Evolutionary conservation across 2,329 filamentous ascomycete species (phyloP), one percentile per base, ranked within the genome.

Genomic region (Pseudogymnoascus sp.): DNA sequence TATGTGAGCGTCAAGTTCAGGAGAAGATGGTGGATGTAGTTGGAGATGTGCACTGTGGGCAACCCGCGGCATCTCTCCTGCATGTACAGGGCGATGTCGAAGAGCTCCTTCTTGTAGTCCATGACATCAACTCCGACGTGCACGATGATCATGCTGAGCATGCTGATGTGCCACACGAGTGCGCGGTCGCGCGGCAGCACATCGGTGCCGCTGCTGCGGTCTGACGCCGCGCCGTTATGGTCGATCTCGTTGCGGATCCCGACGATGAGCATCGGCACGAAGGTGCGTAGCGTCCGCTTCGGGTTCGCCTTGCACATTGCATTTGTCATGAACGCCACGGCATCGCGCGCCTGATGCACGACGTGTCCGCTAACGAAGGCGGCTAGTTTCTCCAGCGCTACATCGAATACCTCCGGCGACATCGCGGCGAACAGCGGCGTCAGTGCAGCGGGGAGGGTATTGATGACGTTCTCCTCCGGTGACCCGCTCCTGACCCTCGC

Each of bases 281-380:
- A 89, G 13, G 91, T 86, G 73, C 93, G 95, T 61, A 99, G 80
- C 0, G 95, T 92, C 78, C 97, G 97, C 73, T 93, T 87, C 0
- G 96, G 93, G 69, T 96, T 91, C 69, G 96, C 91, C 77, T 97
- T 97, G 81, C 95, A 96, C 23, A 99, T 82, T 0, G 91, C 90
- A 75, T 97, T 97, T 77, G 93, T 90, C 62, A 97, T 97, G 82
- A 96, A 99, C 1, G 96, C 95, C 89, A 99, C 97, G 7, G 95
- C 93, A 79, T 99, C 95, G 68, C 93, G 83, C 62, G 95, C 93
- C 76, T 97, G 95, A 71, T 99, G 93, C 17, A 99, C 93, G 60
- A 99, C 95, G 77, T 97, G 95, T 67, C 90, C 90, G 1, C 90
- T 88, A 26, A 97, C 89, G 74, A 99, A 99, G 33, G 90, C 86